Percentiles rank a stretch among this genome's conserved stretches.
Conservation (phyloP, 148 eudicot species). For the Camellia lanceoleosa region DNA sequence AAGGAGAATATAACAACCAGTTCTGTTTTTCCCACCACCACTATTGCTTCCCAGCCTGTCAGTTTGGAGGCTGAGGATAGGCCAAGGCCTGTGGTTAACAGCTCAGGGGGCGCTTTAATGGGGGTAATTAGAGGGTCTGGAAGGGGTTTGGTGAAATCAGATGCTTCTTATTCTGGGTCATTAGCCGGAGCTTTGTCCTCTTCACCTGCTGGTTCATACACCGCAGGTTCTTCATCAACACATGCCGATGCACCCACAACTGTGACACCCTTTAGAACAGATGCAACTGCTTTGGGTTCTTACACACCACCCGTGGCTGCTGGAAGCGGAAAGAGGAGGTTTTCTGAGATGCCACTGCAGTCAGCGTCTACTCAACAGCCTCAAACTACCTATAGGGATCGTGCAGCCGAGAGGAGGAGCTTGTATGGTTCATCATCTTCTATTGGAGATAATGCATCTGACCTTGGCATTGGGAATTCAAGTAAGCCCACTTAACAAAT, state of each 20-base stretch:
- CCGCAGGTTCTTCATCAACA: constrained; percentile 27
- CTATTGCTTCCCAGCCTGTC: constrained; percentile 31
- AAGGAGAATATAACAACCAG: constrained; percentile 45
- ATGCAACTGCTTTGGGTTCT: constrained; percentile 80
- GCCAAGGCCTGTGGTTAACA: constrained; percentile 53
- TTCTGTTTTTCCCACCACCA: constrained; percentile 27
- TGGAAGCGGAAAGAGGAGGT: constrained; percentile 85
- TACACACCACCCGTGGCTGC: constrained; percentile 53
- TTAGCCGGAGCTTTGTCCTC: constrained; percentile 25
- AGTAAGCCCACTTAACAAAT: constrained; percentile 50
- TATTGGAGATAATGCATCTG: constrained; percentile 55
- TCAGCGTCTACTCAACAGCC: constrained; percentile 46
- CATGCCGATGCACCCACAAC: constrained; percentile 42
- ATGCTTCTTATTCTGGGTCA: constrained; percentile 49
- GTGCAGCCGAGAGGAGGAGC: constrained; percentile 96
- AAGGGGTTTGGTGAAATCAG: constrained; percentile 60
- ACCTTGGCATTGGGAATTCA: constrained; percentile 54
- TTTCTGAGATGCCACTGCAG: constrained; percentile 78
- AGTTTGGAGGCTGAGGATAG: constrained; percentile 50
- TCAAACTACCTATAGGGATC: constrained; percentile 77
- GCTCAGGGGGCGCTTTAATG: constrained; percentile 63
- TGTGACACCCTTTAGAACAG: constrained; percentile 71
- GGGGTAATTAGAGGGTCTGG: constrained; percentile 95
- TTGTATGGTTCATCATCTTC: constrained; percentile 81
- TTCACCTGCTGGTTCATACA: constrained; percentile 20